These are phyloP conservation scores for Leishmania guyanensis DNA, from an alignment of 208 protist genomes.

Conservation along the genomic window DNA sequence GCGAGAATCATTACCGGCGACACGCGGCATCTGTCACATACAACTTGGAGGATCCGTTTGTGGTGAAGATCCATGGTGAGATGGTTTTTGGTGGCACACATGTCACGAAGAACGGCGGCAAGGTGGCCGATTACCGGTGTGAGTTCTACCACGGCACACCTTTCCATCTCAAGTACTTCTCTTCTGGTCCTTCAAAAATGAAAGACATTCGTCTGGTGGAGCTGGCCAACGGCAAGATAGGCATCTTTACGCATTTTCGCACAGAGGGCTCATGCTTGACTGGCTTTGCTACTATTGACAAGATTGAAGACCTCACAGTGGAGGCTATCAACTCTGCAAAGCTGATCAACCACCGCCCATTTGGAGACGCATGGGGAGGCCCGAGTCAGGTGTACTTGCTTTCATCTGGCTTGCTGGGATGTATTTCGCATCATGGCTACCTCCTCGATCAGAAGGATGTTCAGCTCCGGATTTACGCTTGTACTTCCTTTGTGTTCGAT, in stretches of 20 bases:
- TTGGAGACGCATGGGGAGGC: slow-evolving; percentile 54
- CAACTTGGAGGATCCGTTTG: slow-evolving; percentile 57
- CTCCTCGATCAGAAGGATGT: slow-evolving; percentile 37
- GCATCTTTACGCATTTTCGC: slow-evolving; percentile 62
- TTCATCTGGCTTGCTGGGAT: slow-evolving; percentile 46
- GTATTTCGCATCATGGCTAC: slow-evolving; percentile 57
- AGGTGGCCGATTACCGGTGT: slow-evolving; percentile 52
- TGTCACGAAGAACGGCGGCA: slow-evolving; percentile 46
- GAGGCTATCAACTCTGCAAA: slow-evolving; percentile 55
- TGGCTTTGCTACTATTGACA: slow-evolving; percentile 61
- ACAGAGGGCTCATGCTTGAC: slow-evolving; percentile 51
- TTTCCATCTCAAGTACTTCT: slow-evolving; percentile 49
- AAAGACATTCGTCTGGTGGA: slow-evolving; percentile 61
- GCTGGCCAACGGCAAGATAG: slow-evolving; percentile 48
- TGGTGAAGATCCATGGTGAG: slow-evolving; percentile 65
- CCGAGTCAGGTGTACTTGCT: slow-evolving; percentile 54
- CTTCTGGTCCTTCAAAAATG: slow-evolving; percentile 54
- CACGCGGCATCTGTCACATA: slow-evolving; percentile 37
- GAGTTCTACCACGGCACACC: slow-evolving; percentile 58
- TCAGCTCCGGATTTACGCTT: slow-evolving; percentile 51
- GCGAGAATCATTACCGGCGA: slow-evolving; percentile 41
- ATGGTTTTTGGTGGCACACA: slow-evolving; percentile 63
- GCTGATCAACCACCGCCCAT: slow-evolving; percentile 56
- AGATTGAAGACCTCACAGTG: slow-evolving; percentile 47
- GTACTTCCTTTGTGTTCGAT: slow-evolving; percentile 59